Percentiles rank a stretch among this genome's conserved stretches.
phyloP scores from a whole-genome alignment of 2,329 filamentous ascomycete genomes.

The Fusarium humuli region DNA sequence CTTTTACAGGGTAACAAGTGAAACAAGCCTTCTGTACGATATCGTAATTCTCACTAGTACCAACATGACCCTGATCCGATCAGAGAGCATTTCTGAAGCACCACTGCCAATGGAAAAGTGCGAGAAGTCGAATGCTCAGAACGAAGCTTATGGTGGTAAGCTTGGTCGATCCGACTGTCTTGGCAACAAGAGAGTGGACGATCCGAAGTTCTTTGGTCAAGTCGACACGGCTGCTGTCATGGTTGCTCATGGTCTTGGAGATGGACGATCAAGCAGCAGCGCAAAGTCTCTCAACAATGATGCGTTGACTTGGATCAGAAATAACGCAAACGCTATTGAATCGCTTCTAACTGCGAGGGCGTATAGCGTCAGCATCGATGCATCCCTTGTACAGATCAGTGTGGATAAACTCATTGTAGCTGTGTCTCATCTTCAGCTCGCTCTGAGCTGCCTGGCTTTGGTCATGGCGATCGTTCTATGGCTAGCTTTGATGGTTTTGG shows the following conservation, averaged over 20 bases:
- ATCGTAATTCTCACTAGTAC: conserved; percentile 16
- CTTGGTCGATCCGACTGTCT: conserved; percentile 19
- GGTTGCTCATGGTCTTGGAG: conserved; percentile 15
- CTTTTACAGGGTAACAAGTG: not conserved
- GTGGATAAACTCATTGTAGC: conserved; percentile 33
- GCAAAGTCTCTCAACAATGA: conserved; percentile 19
- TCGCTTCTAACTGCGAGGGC: conserved; percentile 13
- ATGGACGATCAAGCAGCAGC: conserved; percentile 26
- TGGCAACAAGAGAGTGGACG: not conserved
- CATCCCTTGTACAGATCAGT: conserved; percentile 21
- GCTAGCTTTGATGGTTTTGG: conserved; percentile 15
- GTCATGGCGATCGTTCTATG: conserved; percentile 12
- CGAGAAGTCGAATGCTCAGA: conserved; percentile 17
- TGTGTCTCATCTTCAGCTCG: conserved; percentile 25
- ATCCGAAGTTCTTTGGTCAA: conserved; percentile 23
- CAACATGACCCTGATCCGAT: conserved; percentile 35
- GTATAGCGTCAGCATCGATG: conserved; percentile 23
- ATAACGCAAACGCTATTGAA: not conserved
- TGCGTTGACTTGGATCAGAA: conserved; percentile 10
- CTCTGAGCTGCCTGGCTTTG: conserved; percentile 11
- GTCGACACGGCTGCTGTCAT: conserved; percentile 35
- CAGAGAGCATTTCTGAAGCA: conserved; percentile 4
- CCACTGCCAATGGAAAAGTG: conserved; percentile 17
- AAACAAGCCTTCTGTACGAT: not conserved
- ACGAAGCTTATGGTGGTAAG: conserved; percentile 34